Conservation (phyloP, 2,329 filamentous ascomycete genomes). For the Nigrospora sphaerica region DNA sequence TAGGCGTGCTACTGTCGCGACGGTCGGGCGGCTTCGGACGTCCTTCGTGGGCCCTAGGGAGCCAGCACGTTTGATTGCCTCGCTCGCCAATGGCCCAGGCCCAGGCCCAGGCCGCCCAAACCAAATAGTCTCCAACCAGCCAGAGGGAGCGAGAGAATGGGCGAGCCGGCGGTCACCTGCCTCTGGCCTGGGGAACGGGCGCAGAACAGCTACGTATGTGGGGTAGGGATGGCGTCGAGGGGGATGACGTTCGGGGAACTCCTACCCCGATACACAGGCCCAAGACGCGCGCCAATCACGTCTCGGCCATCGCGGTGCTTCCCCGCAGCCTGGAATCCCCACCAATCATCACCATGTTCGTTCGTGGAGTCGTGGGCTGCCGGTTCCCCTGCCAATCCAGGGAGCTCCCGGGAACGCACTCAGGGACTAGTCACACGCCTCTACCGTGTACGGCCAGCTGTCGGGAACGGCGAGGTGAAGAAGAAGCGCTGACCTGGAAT, state of each 20-base stretch:
- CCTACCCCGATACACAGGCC: not conserved
- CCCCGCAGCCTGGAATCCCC: not conserved
- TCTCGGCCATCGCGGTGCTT: not conserved
- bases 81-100: too few species aligned
- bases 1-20: not conserved
- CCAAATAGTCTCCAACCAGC: not conserved
- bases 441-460: too few species aligned
- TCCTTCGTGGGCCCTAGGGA: not conserved
- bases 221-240: not conserved
- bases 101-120: not conserved
- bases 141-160: not conserved
- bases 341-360: not conserved
- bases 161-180: not conserved
- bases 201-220: slow-evolving; percentile 1
- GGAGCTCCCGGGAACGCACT: too few species aligned
- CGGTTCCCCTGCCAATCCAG: too few species aligned
- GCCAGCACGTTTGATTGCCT: not conserved
- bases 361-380: not conserved
- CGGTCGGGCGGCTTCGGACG: not conserved
- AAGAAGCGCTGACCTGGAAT: too few species aligned
- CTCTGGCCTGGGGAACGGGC: not conserved
- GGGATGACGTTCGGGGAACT: slow-evolving; percentile 1
- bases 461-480: too few species aligned
- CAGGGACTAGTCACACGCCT: too few species aligned
- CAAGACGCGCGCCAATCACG: slow-evolving; percentile 1